phyloP scores from a whole-genome alignment of 2,329 filamentous ascomycete species.

The Aspergillus novoparasiticus region DNA sequence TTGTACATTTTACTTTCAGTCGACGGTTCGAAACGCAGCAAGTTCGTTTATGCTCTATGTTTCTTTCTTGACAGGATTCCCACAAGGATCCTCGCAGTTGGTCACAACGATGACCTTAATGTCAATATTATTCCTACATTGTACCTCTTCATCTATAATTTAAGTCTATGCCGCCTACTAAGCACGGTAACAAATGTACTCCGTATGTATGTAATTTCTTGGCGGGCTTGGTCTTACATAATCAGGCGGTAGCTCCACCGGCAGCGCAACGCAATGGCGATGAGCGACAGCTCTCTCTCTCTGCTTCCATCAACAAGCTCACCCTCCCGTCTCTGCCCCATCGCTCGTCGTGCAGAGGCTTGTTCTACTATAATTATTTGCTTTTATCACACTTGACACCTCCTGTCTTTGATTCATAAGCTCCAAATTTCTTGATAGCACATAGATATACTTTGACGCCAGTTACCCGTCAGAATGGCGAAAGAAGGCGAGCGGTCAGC shows the following conservation, averaged over 20 bases:
- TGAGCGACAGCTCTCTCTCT: conserved; percentile 28
- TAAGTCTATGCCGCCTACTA: no score
- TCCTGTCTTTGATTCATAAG: conserved; percentile 5
- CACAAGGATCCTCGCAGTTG: no score
- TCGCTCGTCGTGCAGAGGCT: conserved; percentile 21
- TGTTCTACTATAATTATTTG: conserved; percentile 17
- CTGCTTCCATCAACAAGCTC: conserved; percentile 31
- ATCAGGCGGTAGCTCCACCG: conserved; percentile 29
- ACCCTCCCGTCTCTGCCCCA: conserved; percentile 22
- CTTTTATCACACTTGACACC: conserved; percentile 13
- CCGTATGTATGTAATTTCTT: conserved; percentile 12
- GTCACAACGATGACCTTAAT: no score
- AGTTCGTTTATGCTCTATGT: no score
- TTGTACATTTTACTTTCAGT: background rate
- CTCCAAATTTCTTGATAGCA: conserved; percentile 13
- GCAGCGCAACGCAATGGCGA: conserved; percentile 28
- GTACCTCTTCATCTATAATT: no score
- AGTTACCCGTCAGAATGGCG: conserved; percentile 67
- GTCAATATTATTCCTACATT: no score
- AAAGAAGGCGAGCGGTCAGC: conserved; percentile 87
- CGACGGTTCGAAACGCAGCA: no score
- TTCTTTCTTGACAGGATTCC: no score
- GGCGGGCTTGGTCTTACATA: conserved; percentile 25
- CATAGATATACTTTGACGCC: conserved; percentile 31
- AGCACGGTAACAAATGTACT: background rate